Evolutionary conservation across 1,284 basidiomycete genomes (phyloP), one percentile per base, ranked within the genome.

Genomic region (Phaffia rhodozyma): DNA sequence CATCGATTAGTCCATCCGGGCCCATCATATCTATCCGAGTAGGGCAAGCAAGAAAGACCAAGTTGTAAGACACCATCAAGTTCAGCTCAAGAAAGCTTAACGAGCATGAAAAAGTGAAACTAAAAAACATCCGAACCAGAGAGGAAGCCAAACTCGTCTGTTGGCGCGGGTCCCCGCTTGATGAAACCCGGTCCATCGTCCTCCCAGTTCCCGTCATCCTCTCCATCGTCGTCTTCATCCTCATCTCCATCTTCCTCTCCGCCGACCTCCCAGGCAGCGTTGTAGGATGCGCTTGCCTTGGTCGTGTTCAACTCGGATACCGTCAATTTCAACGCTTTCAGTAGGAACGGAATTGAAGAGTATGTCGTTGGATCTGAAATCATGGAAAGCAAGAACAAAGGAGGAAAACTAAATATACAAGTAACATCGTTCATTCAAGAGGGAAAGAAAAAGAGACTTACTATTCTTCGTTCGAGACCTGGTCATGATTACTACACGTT

Each of bases 291-390:
- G 23, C 84, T 85, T 57, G 83, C 83, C 16, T 82, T 81, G 69
- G 70, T 69, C 5, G 74, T 68, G 27, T 69, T 68, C 23, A 93
- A 78, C 68, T 97, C 92, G 65, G 85, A 85, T 54, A 97, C 73
- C 23, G 97, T 78, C 23, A 97, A 78, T 75, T 97, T 97, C 74
- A 97, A 80, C 1, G 86, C 87, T 76, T 97, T 97, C 65, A 91
- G 83, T 0, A 86, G 87, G 83, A 97, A 94, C 0, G 87, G 80
- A 53, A 96, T 83, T 51, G 81, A 81, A 1, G 87, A 88, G 74
- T 89, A 97, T 74, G 91, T 84, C 66, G 86, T 85, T 0, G 92
- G 92, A 48, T 80, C 89, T 92, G 71, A 25, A n/a, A 47, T 43
- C 13, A 9, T 54, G 25, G 11, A 21, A 34, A 27, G 49, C 9